These are phyloP conservation scores for Eragrostis curvula DNA, from an alignment of 176 grass and related monocot genomes.

Conservation along the genomic window DNA sequence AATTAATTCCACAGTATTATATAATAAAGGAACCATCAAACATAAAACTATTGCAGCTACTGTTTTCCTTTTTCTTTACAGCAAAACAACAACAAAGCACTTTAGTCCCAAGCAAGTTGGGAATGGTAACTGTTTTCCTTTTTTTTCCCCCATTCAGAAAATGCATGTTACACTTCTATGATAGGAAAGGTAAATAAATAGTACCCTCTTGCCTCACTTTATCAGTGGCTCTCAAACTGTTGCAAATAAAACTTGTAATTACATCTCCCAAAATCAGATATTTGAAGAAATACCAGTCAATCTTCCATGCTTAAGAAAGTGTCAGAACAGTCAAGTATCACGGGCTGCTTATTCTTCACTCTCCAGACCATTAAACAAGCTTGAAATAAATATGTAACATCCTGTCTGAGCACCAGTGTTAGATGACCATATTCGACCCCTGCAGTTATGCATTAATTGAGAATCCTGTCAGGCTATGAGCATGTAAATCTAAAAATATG, in stretches of 20 bases:
- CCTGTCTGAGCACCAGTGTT: constrained; percentile 7
- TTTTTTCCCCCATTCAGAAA: no score
- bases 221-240: constrained; percentile 26
- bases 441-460: constrained; percentile 24
- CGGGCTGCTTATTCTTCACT: neutral
- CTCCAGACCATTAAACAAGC: constrained; percentile 28
- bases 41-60: neutral
- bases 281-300: neutral
- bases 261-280: neutral
- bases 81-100: neutral
- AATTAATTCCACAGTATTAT: neutral
- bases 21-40: neutral
- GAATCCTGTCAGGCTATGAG: neutral
- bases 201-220: constrained; percentile 10
- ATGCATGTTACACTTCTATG: neutral
- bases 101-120: no score
- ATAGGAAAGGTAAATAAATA: neutral
- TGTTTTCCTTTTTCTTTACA: neutral
- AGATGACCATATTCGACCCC: constrained; percentile 29
- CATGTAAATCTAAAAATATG: constrained; percentile 17
- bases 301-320: constrained; percentile 30
- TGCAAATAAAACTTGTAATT: neutral
- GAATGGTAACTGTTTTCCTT: no score
- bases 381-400: constrained; percentile 14
- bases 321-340: constrained; percentile 10